Evolutionary conservation across 177 flowering plant genomes (phyloP).

Genomic region (Tripterygium wilfordii): DNA sequence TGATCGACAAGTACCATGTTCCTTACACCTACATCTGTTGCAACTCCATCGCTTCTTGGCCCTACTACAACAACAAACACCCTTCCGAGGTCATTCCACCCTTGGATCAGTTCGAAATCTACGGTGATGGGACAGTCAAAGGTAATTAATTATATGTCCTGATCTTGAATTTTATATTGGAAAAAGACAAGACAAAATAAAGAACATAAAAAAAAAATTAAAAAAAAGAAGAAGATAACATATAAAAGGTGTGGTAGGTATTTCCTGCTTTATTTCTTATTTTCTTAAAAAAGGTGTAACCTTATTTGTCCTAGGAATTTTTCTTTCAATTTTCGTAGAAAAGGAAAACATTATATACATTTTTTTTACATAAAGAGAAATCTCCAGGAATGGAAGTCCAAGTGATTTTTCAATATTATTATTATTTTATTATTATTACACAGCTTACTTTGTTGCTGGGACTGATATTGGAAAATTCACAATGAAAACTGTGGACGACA

Average conservation of each 20-base stretch:
- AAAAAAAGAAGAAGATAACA: too few species aligned
- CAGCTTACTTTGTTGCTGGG: slow-evolving; percentile 78
- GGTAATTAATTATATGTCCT: slow-evolving; percentile 21
- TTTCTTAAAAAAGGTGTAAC: too few species aligned
- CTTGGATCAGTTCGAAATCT: slow-evolving; percentile 55
- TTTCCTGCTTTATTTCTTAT: too few species aligned
- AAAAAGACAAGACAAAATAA: too few species aligned
- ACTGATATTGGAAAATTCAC: slow-evolving; percentile 72
- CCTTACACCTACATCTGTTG: slow-evolving; percentile 73
- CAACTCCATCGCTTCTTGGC: slow-evolving; percentile 86
- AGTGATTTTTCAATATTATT: neutral
- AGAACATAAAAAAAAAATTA: too few species aligned
- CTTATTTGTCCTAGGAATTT: too few species aligned
- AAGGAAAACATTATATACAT: too few species aligned
- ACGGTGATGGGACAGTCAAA: slow-evolving; percentile 72
- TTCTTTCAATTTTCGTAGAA: too few species aligned
- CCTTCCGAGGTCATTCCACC: slow-evolving; percentile 69
- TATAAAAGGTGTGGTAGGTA: too few species aligned
- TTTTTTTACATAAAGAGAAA: too few species aligned
- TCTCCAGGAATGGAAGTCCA: neutral
- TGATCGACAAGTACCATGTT: slow-evolving; percentile 33
- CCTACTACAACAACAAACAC: slow-evolving; percentile 65
- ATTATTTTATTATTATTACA: neutral
- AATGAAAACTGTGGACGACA: slow-evolving; percentile 39
- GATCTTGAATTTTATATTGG: too few species aligned